Base-by-base conservation (phyloP, 148 eudicot genomes). In the Persicaria tinctoria region DNA sequence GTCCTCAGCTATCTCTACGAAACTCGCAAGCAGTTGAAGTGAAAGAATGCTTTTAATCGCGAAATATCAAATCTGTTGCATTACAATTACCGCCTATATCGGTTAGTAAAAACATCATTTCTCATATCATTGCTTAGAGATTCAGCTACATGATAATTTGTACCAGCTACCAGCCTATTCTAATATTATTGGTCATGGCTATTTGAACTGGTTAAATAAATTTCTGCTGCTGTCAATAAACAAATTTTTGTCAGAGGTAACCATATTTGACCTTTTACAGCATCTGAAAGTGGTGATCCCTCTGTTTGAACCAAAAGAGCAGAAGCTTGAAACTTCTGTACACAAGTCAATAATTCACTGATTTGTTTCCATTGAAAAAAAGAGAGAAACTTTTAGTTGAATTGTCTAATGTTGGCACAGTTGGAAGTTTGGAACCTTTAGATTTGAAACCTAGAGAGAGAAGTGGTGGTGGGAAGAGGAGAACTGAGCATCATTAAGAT, bases 1-100 rank as follows among this genome's bases (percentile, higher is more conserved):
- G 82, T 90, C 69, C 79, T 90, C 32, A 84, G 96, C 79, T 94
- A 90, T 81, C 76, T 91, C 57, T 90, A 91, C 44, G 97, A 92
- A 85, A 84, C 82, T 70, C 84, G 96, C 79, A 94, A 88, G 54
- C 86, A 80, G 81, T 78, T 78, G 62, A 84, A 86, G 78, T 89
- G 74, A 81, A 79, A 13, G 20, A 5, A 41, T 46, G 47, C 27
- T 63, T 63, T 32, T 27, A 6, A 63, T 63, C 32, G 44, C 45
- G 45, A 63, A 50, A 23, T 72, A 27, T 72, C 45, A 63, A 27
- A 63, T 72, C 74, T 72, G 44, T 27, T 51, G 38, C 55, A 11
- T 7, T 23, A 5, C 14, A 18, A 7, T 46, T 32, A 27, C 10
- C n/a, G 12, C 38, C n/a, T 38, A 32, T 63, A 32, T 38, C 13